phyloP scores from a whole-genome alignment of 2,329 filamentous ascomycete genomes.

The Stagonosporopsis tanaceti region DNA sequence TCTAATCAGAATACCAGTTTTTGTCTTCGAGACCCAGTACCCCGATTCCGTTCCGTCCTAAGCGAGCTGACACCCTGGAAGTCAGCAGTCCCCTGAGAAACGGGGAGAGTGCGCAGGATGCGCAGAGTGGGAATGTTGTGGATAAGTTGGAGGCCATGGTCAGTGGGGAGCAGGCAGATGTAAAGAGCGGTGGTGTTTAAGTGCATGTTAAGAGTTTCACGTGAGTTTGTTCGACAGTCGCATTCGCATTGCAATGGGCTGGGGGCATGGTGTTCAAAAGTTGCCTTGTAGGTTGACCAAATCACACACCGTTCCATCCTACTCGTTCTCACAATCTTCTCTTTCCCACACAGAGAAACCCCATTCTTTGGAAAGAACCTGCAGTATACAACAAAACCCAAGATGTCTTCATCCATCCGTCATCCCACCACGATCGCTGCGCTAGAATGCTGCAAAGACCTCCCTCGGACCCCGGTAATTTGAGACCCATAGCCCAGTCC shows the following conservation, averaged over 20 bases:
- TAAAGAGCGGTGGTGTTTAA: slow-evolving; percentile 30
- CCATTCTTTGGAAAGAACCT: too few relatives aligned
- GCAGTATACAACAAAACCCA: too few relatives aligned
- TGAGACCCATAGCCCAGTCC: too few relatives aligned
- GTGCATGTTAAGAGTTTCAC: not conserved
- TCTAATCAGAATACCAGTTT: slow-evolving; percentile 63
- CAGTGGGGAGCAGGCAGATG: slow-evolving; percentile 33
- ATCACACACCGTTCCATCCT: not conserved
- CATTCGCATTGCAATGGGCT: not conserved
- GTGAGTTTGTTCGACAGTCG: not conserved
- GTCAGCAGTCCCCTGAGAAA: slow-evolving; percentile 36
- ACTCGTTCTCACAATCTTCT: too few relatives aligned
- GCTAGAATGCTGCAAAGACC: too few relatives aligned
- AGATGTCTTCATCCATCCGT: too few relatives aligned
- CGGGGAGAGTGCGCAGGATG: slow-evolving; percentile 1
- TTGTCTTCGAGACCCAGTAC: slow-evolving; percentile 74
- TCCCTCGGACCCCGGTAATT: too few relatives aligned
- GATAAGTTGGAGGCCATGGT: slow-evolving; percentile 41
- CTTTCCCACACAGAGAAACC: too few relatives aligned
- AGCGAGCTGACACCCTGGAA: slow-evolving; percentile 59
- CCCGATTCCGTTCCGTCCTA: slow-evolving; percentile 69
- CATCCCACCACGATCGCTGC: too few relatives aligned
- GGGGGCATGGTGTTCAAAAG: slow-evolving; percentile 2
- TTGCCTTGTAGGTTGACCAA: not conserved
- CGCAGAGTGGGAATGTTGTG: slow-evolving; percentile 32